Conservation (phyloP, 495 filamentous ascomycete genomes). For the Barbatosphaeria neglecta region DNA sequence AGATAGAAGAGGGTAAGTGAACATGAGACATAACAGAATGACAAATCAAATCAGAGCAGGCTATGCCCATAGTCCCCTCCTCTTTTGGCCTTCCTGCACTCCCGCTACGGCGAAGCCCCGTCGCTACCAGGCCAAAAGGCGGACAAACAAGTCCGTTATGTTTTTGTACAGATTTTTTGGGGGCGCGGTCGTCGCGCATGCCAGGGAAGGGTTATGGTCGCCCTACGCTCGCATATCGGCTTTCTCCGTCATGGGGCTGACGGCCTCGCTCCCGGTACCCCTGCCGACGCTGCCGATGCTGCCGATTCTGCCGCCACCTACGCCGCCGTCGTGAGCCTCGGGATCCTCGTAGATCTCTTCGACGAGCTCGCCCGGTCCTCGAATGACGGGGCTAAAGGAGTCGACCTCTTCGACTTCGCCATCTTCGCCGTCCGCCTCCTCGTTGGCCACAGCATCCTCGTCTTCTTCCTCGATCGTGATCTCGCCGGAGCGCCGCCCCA, state of each 20-base stretch:
- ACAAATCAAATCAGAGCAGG: not conserved
- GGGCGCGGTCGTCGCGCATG: too few species aligned
- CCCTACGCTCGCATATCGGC: not conserved
- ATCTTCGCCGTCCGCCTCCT: constrained; percentile 15
- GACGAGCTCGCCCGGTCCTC: constrained; percentile 36
- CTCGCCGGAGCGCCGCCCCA: constrained; percentile 47
- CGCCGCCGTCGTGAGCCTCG: too few species aligned
- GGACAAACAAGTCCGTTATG: too few species aligned
- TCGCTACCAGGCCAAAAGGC: too few species aligned
- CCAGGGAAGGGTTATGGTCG: too few species aligned
- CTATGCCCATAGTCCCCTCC: too few species aligned
- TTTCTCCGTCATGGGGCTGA: not conserved
- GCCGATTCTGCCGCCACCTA: too few species aligned
- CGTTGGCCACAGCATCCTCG: constrained; percentile 44
- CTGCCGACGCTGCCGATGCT: not conserved
- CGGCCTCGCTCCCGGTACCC: not conserved
- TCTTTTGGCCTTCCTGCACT: not conserved
- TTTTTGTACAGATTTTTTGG: too few species aligned
- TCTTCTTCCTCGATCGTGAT: constrained; percentile 82
- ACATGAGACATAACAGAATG: too few species aligned
- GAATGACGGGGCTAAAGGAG: constrained; percentile 43
- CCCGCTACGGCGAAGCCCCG: not conserved
- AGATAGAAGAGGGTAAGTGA: too few species aligned
- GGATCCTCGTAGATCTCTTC: constrained; percentile 43
- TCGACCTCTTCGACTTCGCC: constrained; percentile 57